A percentile compares a stretch with the other conserved stretches of the same genome.
phyloP scores from a whole-genome alignment of 108 stramenopile genomes.

The Pseudonitzschia delicatissima region DNA sequence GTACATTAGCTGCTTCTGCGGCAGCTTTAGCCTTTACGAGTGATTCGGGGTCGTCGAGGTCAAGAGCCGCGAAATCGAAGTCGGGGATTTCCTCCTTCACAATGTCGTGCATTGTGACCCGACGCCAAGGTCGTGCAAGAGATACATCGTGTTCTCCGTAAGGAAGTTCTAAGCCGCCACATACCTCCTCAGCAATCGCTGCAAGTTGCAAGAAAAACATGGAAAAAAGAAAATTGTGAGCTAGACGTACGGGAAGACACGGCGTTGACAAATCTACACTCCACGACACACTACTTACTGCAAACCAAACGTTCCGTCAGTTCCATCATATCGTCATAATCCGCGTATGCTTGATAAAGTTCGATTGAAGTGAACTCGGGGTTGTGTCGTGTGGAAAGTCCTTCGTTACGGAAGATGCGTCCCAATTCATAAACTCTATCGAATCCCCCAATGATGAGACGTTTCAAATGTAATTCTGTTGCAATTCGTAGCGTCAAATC shows the following conservation, averaged over 20 bases:
- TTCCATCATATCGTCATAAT: constrained; percentile 97
- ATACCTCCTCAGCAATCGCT: constrained; percentile 75
- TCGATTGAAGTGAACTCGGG: constrained; percentile 99
- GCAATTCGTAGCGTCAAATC: constrained; percentile 96
- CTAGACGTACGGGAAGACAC: too few species aligned
- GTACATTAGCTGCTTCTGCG: constrained; percentile 68
- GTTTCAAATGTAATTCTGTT: constrained; percentile 96
- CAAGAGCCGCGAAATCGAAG: constrained; percentile 83
- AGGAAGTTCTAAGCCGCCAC: constrained; percentile 63
- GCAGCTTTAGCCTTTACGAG: constrained; percentile 72
- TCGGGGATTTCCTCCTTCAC: constrained; percentile 89
- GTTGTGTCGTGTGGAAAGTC: constrained; percentile 97
- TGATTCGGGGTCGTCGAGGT: constrained; percentile 58
- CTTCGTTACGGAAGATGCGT: constrained; percentile 99
- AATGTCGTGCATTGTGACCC: constrained; percentile 96
- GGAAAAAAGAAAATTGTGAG: not conserved
- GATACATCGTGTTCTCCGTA: constrained; percentile 85
- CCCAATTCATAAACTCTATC: constrained; percentile 97
- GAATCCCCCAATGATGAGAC: constrained; percentile 96
- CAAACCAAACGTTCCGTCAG: constrained; percentile 90
- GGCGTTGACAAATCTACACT: not conserved
- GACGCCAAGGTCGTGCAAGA: constrained; percentile 90
- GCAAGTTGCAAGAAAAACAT: not conserved
- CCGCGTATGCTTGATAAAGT: constrained; percentile 98
- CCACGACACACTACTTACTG: constrained; percentile 36